Percentiles rank a stretch among this genome's conserved stretches.
phyloP scores from a whole-genome alignment of 1,139 yeast genomes.

The Suhomyces choctaworum region DNA sequence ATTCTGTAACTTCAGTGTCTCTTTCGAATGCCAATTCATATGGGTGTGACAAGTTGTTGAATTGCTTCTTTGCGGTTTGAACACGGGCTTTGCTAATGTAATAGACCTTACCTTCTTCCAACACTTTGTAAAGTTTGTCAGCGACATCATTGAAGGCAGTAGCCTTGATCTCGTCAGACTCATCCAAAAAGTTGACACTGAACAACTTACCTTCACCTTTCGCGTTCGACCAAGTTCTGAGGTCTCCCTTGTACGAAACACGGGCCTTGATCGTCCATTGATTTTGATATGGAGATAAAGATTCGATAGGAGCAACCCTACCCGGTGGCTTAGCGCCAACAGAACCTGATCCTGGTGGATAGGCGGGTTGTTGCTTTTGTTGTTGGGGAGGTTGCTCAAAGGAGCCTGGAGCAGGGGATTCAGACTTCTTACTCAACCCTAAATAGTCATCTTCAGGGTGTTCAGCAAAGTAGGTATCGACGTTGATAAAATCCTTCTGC shows the following conservation, averaged over 20 bases:
- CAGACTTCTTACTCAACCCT: slow-evolving; percentile 23
- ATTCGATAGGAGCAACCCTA: slow-evolving; percentile 72
- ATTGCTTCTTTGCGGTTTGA: slow-evolving; percentile 81
- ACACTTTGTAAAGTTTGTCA: slow-evolving; percentile 67
- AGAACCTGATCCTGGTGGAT: slow-evolving; percentile 20
- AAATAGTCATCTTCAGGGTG: slow-evolving; percentile 55
- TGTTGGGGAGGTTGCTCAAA: slow-evolving; percentile 5
- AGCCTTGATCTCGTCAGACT: slow-evolving; percentile 94
- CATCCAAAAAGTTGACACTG: slow-evolving; percentile 85
- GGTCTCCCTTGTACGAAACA: slow-evolving; percentile 82
- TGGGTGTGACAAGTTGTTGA: slow-evolving; percentile 81
- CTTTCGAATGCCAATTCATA: slow-evolving; percentile 83
- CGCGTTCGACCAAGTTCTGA: slow-evolving; percentile 84
- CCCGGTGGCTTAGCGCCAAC: slow-evolving; percentile 17
- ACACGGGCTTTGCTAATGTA: slow-evolving; percentile 81
- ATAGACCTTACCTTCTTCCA: slow-evolving; percentile 90
- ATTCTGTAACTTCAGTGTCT: slow-evolving; percentile 73
- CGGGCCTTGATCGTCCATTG: slow-evolving; percentile 93
- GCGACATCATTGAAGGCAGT: slow-evolving; percentile 92
- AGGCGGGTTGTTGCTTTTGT: slow-evolving; percentile 13
- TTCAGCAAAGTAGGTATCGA: slow-evolving; percentile 54
- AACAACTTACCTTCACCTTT: slow-evolving; percentile 90
- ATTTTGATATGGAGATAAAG: slow-evolving; percentile 86
- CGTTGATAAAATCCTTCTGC: slow-evolving; percentile 36
- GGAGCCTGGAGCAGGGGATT: slow-evolving; percentile 18